These are phyloP conservation scores for Endotrypanum monterogeii DNA, from an alignment of 208 protist species.

Conservation along the genomic window DNA sequence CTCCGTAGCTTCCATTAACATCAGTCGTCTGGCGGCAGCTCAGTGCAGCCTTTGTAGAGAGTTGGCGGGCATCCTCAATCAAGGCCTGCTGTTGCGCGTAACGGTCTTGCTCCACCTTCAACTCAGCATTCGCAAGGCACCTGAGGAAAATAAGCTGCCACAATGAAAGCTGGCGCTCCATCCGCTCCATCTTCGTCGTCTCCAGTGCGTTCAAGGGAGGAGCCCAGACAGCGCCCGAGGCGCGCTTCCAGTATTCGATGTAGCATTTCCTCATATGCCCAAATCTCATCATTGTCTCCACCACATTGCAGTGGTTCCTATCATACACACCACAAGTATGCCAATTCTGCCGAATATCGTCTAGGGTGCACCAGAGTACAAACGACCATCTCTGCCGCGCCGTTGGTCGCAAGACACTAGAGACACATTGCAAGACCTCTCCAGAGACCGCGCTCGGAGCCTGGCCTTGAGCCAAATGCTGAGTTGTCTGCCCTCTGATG, in stretches of 20 bases:
- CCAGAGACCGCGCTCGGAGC: background rate
- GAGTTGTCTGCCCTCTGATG: background rate
- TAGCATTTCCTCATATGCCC: conserved; percentile 58
- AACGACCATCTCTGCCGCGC: conserved; percentile 47
- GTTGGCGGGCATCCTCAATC: conserved; percentile 33
- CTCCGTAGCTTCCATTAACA: background rate
- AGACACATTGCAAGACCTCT: background rate
- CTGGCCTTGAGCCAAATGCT: background rate
- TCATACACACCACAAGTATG: conserved; percentile 13
- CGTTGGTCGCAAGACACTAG: background rate
- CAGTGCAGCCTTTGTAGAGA: background rate
- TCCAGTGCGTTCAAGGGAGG: conserved; percentile 64
- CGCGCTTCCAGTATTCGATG: conserved; percentile 71
- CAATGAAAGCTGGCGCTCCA: conserved; percentile 66
- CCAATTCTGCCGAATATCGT: conserved; percentile 28
- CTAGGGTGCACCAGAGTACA: conserved; percentile 34
- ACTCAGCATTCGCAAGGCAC: conserved; percentile 67
- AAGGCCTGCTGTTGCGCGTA: conserved; percentile 46
- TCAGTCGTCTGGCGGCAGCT: background rate
- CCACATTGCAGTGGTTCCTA: conserved; percentile 19
- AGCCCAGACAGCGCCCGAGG: conserved; percentile 45
- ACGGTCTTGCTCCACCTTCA: conserved; percentile 45
- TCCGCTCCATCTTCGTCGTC: conserved; percentile 25
- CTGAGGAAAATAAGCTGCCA: conserved; percentile 79
- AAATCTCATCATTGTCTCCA: conserved; percentile 61